These are phyloP conservation scores for Nicotiana noctiflora DNA, from an alignment of 257 asterid genomes.

Conservation along the genomic window DNA sequence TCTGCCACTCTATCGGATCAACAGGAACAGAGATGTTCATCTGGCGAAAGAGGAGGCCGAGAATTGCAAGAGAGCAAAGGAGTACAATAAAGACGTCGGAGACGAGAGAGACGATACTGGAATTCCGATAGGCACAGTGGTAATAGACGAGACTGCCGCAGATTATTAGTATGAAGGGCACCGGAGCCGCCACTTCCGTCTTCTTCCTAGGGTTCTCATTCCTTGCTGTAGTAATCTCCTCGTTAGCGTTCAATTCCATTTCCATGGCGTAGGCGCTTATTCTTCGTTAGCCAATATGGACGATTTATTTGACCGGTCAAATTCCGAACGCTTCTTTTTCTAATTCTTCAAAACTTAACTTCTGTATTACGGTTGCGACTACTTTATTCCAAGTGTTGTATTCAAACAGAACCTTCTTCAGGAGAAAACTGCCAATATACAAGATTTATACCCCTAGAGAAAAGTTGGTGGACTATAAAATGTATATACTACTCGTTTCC, in stretches of 20 bases:
- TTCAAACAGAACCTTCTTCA: background rate
- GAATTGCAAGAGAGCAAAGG: slow-evolving; percentile 82
- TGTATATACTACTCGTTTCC: too few relatives aligned
- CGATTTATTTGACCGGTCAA: background rate
- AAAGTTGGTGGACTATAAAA: too few relatives aligned
- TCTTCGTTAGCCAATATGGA: background rate
- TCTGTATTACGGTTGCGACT: background rate
- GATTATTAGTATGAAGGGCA: slow-evolving; percentile 48
- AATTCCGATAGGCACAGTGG: slow-evolving; percentile 81
- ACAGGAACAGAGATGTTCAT: slow-evolving; percentile 94
- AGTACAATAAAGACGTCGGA: slow-evolving; percentile 91
- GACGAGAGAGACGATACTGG: slow-evolving; percentile 67
- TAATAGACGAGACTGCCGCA: slow-evolving; percentile 80
- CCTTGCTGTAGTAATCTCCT: background rate
- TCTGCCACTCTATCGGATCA: slow-evolving; percentile 98
- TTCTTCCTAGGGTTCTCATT: slow-evolving; percentile 30
- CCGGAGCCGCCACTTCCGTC: background rate
- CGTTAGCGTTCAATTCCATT: slow-evolving; percentile 2
- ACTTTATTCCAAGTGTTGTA: background rate
- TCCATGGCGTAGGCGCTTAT: background rate
- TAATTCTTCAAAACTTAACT: background rate
- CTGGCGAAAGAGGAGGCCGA: slow-evolving; percentile 93
- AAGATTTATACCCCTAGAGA: too few relatives aligned
- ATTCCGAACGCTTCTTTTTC: background rate
- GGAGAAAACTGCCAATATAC: background rate